Evolutionary conservation across 2,329 filamentous ascomycete genomes (phyloP).

Genomic region (Fusarium palustre): DNA sequence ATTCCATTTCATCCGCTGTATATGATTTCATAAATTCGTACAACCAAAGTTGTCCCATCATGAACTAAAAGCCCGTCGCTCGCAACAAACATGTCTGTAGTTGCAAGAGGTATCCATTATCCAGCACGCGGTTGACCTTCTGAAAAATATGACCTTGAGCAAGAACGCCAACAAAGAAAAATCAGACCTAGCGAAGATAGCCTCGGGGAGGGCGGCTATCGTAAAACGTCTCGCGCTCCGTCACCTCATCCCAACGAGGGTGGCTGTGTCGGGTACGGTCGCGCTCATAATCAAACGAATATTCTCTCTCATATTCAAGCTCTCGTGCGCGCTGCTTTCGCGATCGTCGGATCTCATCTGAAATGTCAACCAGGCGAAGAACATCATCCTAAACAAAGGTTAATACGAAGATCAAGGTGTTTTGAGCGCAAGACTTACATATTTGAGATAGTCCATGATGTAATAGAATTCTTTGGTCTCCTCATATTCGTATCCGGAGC

Average conservation of each 20-base stretch:
- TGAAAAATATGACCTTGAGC: conserved; percentile 20
- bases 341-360: conserved; percentile 80
- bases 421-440: conserved; percentile 70
- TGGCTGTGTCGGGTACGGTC: conserved; percentile 53
- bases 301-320: conserved; percentile 69
- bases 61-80: conserved; percentile 25
- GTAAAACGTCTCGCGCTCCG: conserved; percentile 76
- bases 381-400: conserved; percentile 78
- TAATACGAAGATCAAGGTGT: background rate
- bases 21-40: conserved; percentile 41
- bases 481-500: conserved; percentile 87
- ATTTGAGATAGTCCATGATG: conserved; percentile 87
- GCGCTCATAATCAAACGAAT: conserved; percentile 63
- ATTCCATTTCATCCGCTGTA: conserved; percentile 27
- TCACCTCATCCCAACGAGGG: conserved; percentile 67
- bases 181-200: conserved; percentile 44
- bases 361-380: conserved; percentile 82
- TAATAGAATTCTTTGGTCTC: conserved; percentile 93
- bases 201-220: conserved; percentile 59
- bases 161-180: conserved; percentile 37
- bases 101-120: conserved; percentile 33
- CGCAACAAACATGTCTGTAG: conserved; percentile 31
- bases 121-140: conserved; percentile 22
- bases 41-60: conserved; percentile 31
- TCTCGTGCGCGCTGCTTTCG: conserved; percentile 65